Conservation (phyloP, 73 alveolate species). For the Chromera velia region DNA sequence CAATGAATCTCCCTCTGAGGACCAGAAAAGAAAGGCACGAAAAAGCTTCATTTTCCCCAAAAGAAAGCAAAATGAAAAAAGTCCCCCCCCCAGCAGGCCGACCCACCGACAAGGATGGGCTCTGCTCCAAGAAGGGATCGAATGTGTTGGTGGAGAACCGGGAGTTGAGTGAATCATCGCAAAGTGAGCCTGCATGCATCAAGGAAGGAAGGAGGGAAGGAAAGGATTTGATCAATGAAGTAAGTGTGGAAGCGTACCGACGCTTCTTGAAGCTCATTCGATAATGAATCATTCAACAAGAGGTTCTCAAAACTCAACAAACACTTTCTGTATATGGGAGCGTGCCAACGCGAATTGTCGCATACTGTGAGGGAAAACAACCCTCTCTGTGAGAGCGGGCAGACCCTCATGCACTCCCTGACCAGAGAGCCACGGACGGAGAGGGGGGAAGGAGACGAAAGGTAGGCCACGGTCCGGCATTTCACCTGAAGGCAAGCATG, state of each 20-base stretch:
- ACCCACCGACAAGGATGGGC: constrained; percentile 45
- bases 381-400: background rate
- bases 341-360: background rate
- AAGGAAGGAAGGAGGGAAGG: background rate
- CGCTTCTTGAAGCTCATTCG: background rate
- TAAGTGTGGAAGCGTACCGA: background rate
- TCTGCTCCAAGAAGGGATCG: constrained; percentile 39
- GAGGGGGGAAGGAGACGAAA: too few species aligned
- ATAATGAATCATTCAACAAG: background rate
- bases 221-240: background rate
- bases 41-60: too few species aligned
- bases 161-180: constrained; percentile 30
- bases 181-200: background rate
- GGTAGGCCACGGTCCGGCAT: too few species aligned
- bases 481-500: too few species aligned
- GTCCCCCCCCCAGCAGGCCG: too few species aligned
- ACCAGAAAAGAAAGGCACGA: too few species aligned
- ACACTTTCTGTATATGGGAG: too few species aligned
- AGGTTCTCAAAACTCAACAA: background rate
- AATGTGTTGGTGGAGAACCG: constrained; percentile 51
- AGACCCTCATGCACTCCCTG: too few species aligned
- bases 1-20: too few species aligned
- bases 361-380: background rate
- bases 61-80: too few species aligned
- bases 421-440: too few species aligned